Evolutionary conservation across 108 stramenopile species (phyloP).

Genomic region (Pseudonitzschia multiseries): DNA sequence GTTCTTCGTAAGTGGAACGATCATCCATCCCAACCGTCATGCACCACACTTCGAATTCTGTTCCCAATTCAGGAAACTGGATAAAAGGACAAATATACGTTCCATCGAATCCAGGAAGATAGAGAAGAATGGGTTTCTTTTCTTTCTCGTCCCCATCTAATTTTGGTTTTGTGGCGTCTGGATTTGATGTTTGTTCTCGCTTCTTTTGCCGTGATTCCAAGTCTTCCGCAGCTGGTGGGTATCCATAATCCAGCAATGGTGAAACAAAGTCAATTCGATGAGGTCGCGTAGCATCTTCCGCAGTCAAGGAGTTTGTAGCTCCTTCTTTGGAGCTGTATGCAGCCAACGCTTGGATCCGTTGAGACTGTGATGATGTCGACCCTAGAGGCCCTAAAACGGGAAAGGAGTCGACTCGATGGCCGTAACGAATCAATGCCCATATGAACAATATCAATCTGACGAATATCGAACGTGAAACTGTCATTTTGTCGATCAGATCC

Average conservation of each 20-base stretch:
- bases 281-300: not conserved
- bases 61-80: constrained; percentile 76
- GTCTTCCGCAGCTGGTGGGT: constrained; percentile 70
- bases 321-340: not conserved
- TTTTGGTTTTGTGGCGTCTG: not conserved
- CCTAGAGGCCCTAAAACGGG: not conserved
- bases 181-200: not conserved
- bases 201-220: constrained; percentile 12
- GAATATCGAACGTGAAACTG: too few species aligned
- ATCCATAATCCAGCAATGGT: constrained; percentile 78
- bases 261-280: constrained; percentile 50
- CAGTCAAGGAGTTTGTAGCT: too few species aligned
- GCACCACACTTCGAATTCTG: constrained; percentile 79
- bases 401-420: constrained; percentile 6
- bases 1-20: constrained; percentile 77
- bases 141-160: constrained; percentile 13
- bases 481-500: too few species aligned
- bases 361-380: not conserved
- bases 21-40: constrained; percentile 67
- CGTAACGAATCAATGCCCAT: too few species aligned
- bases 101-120: constrained; percentile 89
- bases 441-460: too few species aligned
- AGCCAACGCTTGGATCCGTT: not conserved
- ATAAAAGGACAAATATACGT: constrained; percentile 75
- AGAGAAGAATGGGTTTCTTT: constrained; percentile 76